Evolutionary conservation across 331 rosid genomes (phyloP).

Genomic region (Quercus lobata): DNA sequence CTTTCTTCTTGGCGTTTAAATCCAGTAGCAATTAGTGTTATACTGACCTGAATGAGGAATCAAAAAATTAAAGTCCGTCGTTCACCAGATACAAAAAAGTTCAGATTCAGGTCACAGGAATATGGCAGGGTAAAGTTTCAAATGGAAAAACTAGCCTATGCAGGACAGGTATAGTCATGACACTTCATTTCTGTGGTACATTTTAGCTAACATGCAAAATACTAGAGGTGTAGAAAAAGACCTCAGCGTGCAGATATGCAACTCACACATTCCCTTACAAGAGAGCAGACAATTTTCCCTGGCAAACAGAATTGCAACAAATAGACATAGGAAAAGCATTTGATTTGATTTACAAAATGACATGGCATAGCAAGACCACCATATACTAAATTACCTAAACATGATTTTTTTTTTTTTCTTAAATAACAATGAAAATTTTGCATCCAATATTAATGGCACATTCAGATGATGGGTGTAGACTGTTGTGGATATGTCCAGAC

Average conservation of each 20-base stretch:
- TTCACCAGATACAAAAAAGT: constrained; percentile 2
- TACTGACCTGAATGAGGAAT: constrained; percentile 69
- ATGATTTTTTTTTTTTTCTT: too few relatives aligned
- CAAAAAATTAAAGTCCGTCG: constrained; percentile 2
- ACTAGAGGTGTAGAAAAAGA: not conserved
- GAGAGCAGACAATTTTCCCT: not conserved
- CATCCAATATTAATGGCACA: not conserved
- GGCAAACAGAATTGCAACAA: not conserved
- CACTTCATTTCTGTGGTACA: not conserved
- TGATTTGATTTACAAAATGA: too few relatives aligned
- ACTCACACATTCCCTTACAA: not conserved
- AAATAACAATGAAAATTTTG: too few relatives aligned
- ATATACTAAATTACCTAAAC: too few relatives aligned
- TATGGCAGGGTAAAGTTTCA: not conserved
- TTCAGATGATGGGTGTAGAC: not conserved
- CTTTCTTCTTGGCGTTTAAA: constrained; percentile 98
- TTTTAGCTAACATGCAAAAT: not conserved
- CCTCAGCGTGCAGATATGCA: not conserved
- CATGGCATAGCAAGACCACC: too few relatives aligned
- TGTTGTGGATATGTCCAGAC: not conserved
- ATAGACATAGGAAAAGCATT: not conserved
- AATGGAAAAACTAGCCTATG: not conserved
- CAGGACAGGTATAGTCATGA: not conserved
- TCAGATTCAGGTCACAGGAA: not conserved
- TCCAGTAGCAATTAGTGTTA: constrained; percentile 95